Evolutionary conservation across 352 stramenopile genomes (phyloP).

Genomic region (Pythium coloratum): DNA sequence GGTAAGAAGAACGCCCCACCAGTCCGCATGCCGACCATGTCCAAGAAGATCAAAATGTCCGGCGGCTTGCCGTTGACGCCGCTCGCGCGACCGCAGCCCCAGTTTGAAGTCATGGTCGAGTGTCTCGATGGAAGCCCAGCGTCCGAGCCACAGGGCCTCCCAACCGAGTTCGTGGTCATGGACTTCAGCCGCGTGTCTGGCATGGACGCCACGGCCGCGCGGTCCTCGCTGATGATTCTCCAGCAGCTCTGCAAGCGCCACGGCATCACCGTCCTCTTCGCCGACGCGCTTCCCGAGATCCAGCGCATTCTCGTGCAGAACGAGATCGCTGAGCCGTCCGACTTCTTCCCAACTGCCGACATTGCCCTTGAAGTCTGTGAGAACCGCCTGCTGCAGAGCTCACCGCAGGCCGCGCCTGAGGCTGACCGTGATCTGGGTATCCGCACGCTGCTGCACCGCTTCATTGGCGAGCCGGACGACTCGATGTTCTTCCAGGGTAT

Average conservation of each 20-base stretch:
- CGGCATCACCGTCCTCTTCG: conserved; percentile 70
- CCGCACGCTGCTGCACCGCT: conserved; percentile 69
- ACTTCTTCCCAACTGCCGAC: conserved; percentile 72
- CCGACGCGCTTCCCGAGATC: conserved; percentile 69
- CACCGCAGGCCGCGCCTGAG: neutral
- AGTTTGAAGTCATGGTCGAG: conserved; percentile 55
- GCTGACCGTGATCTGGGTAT: conserved; percentile 50
- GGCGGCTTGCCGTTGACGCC: conserved; percentile 53
- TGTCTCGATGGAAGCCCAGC: conserved; percentile 71
- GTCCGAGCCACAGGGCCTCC: conserved; percentile 45
- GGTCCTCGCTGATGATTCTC: conserved; percentile 82
- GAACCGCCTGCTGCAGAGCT: conserved; percentile 50
- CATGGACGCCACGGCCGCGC: conserved; percentile 86
- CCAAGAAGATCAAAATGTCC: conserved; percentile 17
- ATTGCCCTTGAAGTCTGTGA: conserved; percentile 79
- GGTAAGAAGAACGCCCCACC: conserved; percentile 36
- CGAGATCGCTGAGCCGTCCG: conserved; percentile 64
- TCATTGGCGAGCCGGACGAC: conserved; percentile 76
- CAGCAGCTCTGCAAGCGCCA: conserved; percentile 77
- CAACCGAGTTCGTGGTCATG: conserved; percentile 86
- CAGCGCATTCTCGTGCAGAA: conserved; percentile 62
- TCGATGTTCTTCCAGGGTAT: conserved; percentile 63
- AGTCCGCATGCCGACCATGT: conserved; percentile 9
- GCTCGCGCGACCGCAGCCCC: conserved; percentile 33
- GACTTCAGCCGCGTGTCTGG: conserved; percentile 87